Percentiles rank a stretch among this genome's conserved stretches.
Conservation (phyloP, 345 rosid genomes). For the Brassica incana region DNA sequence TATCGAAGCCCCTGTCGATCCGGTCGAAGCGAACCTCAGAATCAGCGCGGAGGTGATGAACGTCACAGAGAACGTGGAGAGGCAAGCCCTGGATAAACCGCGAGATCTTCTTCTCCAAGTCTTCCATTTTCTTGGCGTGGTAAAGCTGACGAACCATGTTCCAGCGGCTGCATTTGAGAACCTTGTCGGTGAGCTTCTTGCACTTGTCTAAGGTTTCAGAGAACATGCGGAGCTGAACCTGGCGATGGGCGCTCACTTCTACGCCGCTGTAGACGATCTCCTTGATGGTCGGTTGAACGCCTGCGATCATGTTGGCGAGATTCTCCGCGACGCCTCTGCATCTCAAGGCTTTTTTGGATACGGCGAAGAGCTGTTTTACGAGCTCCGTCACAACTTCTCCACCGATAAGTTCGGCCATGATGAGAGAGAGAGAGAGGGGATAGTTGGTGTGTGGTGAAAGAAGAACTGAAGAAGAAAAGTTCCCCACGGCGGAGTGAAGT, state of each 20-base stretch:
- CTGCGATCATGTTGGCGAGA: conserved; percentile 35
- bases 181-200: conserved; percentile 57
- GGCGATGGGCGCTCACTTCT: conserved; percentile 56
- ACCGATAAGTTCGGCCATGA: conserved; percentile 55
- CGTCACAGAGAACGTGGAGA: conserved; percentile 58
- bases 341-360: conserved; percentile 45
- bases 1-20: conserved; percentile 43
- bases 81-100: conserved; percentile 45
- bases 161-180: conserved; percentile 56
- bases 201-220: conserved; percentile 47
- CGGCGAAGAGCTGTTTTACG: conserved; percentile 41
- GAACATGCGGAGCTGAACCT: conserved; percentile 59
- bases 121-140: conserved; percentile 65
- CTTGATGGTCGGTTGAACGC: conserved; percentile 48
- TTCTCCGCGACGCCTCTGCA: conserved; percentile 57
- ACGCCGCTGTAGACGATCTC: conserved; percentile 75
- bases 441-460: neutral
- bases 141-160: conserved; percentile 64
- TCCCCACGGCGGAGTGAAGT: neutral
- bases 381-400: conserved; percentile 72
- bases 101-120: conserved; percentile 50
- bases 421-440: neutral
- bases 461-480: neutral
- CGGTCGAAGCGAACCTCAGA: conserved; percentile 53
- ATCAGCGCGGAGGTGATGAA: conserved; percentile 59